These are phyloP conservation scores for Russula brevipes DNA, from an alignment of 768 basidiomycete species.

Conservation along the genomic window DNA sequence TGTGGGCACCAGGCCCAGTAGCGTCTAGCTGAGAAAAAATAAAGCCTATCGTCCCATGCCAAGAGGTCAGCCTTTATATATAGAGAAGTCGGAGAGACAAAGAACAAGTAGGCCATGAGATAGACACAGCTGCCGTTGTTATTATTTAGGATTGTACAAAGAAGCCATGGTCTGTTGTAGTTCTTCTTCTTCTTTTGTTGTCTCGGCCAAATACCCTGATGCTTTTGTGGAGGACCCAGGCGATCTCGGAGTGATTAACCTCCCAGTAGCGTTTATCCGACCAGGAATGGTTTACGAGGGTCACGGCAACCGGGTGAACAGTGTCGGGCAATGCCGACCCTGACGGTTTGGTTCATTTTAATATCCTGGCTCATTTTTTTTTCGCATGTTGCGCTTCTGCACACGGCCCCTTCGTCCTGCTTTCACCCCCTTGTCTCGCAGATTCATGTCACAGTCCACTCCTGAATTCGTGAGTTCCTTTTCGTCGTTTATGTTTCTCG, in stretches of 20 bases:
- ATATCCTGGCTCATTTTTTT: slow-evolving; percentile 10
- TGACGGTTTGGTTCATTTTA: background rate
- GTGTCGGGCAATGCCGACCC: background rate
- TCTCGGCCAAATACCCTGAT: background rate
- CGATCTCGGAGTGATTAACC: background rate
- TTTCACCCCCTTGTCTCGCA: slow-evolving; percentile 1
- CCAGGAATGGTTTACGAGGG: too few relatives aligned
- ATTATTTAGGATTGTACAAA: background rate
- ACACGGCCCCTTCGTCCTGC: slow-evolving; percentile 30
- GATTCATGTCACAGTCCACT: slow-evolving; percentile 22
- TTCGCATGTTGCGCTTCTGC: slow-evolving; percentile 33
- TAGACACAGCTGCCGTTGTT: background rate
- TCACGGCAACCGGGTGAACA: too few relatives aligned
- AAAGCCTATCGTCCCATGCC: background rate
- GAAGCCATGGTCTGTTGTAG: background rate
- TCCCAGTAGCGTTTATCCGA: too few relatives aligned
- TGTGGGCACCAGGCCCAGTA: slow-evolving; percentile 18
- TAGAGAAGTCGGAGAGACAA: slow-evolving; percentile 7
- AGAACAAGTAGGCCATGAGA: background rate
- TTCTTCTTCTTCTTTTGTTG: background rate
- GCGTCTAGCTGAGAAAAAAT: slow-evolving; percentile 17
- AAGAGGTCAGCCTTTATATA: background rate
- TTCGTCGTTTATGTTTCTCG: background rate
- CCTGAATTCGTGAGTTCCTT: slow-evolving; percentile 22
- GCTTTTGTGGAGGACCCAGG: background rate